Conservation (phyloP, 2,329 filamentous ascomycete genomes). For the Colletotrichum sp. region DNA sequence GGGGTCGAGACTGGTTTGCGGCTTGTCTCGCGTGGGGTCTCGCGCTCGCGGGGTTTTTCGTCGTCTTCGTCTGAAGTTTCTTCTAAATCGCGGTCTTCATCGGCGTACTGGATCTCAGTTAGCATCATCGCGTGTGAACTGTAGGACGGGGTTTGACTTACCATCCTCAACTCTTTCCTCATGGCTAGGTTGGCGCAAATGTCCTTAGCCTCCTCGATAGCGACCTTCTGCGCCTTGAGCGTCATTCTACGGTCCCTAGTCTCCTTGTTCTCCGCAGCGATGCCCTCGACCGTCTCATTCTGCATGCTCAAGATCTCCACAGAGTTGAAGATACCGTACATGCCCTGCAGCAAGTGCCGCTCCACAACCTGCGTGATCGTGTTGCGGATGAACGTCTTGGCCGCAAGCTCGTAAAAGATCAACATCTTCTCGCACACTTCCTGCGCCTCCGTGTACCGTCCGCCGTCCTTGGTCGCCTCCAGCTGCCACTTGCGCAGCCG, state of each 20-base stretch:
- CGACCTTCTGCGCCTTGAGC: constrained; percentile 53
- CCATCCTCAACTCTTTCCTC: constrained; percentile 52
- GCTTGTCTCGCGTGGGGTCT: not conserved
- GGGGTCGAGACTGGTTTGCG: constrained; percentile 6
- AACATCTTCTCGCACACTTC: constrained; percentile 62
- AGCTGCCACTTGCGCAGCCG: constrained; percentile 53
- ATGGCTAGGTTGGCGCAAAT: constrained; percentile 57
- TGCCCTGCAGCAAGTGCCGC: constrained; percentile 54
- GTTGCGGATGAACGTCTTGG: constrained; percentile 57
- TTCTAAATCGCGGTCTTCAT: constrained; percentile 27
- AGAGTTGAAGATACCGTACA: constrained; percentile 57
- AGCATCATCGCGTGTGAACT: not conserved
- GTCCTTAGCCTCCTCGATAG: constrained; percentile 55
- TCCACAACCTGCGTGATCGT: constrained; percentile 59
- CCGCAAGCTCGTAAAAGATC: constrained; percentile 59
- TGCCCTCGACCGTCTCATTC: constrained; percentile 50
- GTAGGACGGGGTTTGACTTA: not conserved
- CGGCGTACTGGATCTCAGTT: constrained; percentile 25
- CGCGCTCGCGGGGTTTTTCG: not conserved
- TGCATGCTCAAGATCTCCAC: constrained; percentile 55
- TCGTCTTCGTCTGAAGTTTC: constrained; percentile 32
- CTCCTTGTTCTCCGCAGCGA: constrained; percentile 59
- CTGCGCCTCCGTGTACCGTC: constrained; percentile 54
- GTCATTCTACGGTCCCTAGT: constrained; percentile 53
- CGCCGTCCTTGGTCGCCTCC: constrained; percentile 45